These are phyloP conservation scores for Wallacemonas sp. DNA, from an alignment of 208 protist species.

Conservation along the genomic window DNA sequence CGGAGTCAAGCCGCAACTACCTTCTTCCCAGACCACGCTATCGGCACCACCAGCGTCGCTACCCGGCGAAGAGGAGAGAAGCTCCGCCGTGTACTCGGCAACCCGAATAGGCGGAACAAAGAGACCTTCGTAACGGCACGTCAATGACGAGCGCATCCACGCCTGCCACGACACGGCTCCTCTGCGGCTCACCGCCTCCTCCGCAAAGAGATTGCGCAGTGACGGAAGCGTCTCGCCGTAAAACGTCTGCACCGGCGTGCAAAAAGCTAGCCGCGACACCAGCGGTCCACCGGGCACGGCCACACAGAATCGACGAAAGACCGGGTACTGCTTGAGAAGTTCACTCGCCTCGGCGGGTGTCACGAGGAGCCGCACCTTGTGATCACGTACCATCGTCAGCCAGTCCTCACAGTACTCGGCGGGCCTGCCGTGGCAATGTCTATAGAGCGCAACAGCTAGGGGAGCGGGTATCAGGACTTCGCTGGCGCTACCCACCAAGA, in stretches of 20 bases:
- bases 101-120: constrained; percentile 69
- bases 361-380: constrained; percentile 14
- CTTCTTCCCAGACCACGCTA: constrained; percentile 67
- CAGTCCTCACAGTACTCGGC: neutral
- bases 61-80: constrained; percentile 19
- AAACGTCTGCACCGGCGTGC: constrained; percentile 34
- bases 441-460: constrained; percentile 21
- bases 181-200: neutral
- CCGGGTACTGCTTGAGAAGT: constrained; percentile 16
- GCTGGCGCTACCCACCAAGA: constrained; percentile 40
- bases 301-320: constrained; percentile 50
- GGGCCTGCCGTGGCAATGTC: neutral
- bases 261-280: constrained; percentile 55
- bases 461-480: constrained; percentile 65
- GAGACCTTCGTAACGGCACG: constrained; percentile 77
- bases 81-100: constrained; percentile 47
- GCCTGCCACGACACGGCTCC: constrained; percentile 38
- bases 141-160: constrained; percentile 81
- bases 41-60: constrained; percentile 31
- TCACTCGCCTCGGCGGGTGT: constrained; percentile 17
- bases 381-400: neutral
- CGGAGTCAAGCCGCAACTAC: constrained; percentile 41
- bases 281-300: constrained; percentile 73
- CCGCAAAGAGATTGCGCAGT: constrained; percentile 19
- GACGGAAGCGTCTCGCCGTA: constrained; percentile 25